Percentiles rank a stretch among this genome's conserved stretches.
These are phyloP conservation scores for Phytophthora tubulina DNA, from an alignment of 352 stramenopile genomes.

Conservation along the genomic window DNA sequence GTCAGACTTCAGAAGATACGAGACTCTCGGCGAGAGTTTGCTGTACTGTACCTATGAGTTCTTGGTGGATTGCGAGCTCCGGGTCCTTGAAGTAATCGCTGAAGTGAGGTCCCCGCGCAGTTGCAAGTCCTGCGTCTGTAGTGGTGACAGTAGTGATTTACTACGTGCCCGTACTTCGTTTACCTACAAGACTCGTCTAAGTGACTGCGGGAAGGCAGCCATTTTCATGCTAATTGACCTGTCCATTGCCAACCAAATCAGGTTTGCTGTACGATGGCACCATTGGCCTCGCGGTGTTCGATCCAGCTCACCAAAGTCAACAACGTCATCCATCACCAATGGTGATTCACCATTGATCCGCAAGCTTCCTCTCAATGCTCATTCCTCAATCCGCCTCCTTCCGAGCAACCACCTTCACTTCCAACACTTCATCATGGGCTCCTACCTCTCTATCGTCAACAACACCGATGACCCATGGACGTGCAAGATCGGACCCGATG, in stretches of 20 bases:
- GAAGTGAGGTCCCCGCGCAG: slow-evolving; percentile 1
- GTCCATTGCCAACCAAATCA: slow-evolving; percentile 18
- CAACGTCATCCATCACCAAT: background rate
- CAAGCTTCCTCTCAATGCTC: slow-evolving; percentile 1
- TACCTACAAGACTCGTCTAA: slow-evolving; percentile 8
- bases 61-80: background rate
- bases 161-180: slow-evolving; percentile 16
- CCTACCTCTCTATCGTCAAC: slow-evolving; percentile 59
- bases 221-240: slow-evolving; percentile 3
- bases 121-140: slow-evolving; percentile 8
- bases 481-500: slow-evolving; percentile 53
- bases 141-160: background rate
- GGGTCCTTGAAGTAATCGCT: background rate
- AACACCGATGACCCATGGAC: slow-evolving; percentile 50
- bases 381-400: slow-evolving; percentile 27
- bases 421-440: slow-evolving; percentile 41
- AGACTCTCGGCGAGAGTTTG: too few relatives aligned
- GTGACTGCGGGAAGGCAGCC: slow-evolving; percentile 7
- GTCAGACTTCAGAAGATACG: background rate
- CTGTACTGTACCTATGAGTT: background rate
- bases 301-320: background rate
- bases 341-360: background rate
- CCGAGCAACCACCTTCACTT: slow-evolving; percentile 14
- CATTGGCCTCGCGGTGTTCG: slow-evolving; percentile 13
- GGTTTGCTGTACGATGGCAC: background rate